Base-by-base conservation (phyloP, 129 eudicot species). In the Tagetes patula region DNA sequence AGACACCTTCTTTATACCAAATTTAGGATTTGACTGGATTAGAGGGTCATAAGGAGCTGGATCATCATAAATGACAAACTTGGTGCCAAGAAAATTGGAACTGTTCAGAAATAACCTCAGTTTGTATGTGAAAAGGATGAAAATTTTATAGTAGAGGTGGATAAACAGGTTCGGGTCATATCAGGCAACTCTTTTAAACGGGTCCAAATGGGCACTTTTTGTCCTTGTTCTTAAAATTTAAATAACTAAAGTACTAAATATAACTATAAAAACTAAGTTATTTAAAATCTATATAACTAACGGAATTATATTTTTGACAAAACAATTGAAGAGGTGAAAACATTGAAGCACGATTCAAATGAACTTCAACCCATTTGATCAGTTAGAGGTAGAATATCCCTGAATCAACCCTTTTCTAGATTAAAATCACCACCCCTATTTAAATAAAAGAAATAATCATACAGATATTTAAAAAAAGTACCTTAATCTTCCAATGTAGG, bases 71-170 rank as follows among this genome's bases (percentile, higher is more conserved):
- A 86, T 55, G 42, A 72, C 72, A 74, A 91, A 91, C 69, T 91
- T 91, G 83, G 97, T 86, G 40, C 95, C 97, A 42, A 91, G 85
- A 46, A 91, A 85, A 76, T 91, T 88, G 75, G 97, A 91, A 81
- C 96, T 90, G 88, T 49, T 69, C 30, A 73, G 7, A n/a, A 48
- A 9, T n/a, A 73, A 60, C 14, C 8, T 73, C 38, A 45, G 56
- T 59, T 2, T 32, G 77, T 62, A 47, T 43, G 47, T 9, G 20
- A 45, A 59, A 61, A 13, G 3, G n/a, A 70, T 37, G 74, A n/a
- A 70, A 37, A 37, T 1, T 37, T 37, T 4, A 52, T 4, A 39
- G 52, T n/a, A 14, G 33, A 53, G 59, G 8, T 52, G 58, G 58
- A n/a, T n/a, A 53, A 53, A n/a, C 2, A 13, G 59, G 32, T 8